Conservation (phyloP, 495 filamentous ascomycete genomes). For the Hyaloscypha hepaticicola region DNA sequence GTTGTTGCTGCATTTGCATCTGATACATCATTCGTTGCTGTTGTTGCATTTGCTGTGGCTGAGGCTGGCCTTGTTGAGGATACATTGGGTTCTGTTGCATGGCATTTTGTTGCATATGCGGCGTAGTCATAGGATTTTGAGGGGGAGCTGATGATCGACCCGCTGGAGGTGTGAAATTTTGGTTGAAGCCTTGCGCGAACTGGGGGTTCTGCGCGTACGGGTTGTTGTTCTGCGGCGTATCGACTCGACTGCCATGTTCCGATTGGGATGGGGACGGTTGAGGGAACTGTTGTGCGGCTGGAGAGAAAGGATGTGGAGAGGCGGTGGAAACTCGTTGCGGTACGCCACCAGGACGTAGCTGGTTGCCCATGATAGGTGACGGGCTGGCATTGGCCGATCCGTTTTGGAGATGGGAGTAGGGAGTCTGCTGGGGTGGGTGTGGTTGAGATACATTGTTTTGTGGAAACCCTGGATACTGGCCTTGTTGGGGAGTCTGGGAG, state of each 20-base stretch:
- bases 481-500: constrained; percentile 87
- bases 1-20: constrained; percentile 69
- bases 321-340: constrained; percentile 84
- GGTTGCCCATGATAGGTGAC: constrained; percentile 80
- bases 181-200: constrained; percentile 59
- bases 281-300: constrained; percentile 70
- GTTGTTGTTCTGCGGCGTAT: constrained; percentile 64
- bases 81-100: constrained; percentile 57
- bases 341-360: constrained; percentile 60
- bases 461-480: constrained; percentile 62
- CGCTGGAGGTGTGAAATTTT: constrained; percentile 46
- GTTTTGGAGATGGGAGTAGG: constrained; percentile 81
- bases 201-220: constrained; percentile 61
- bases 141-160: constrained; percentile 49
- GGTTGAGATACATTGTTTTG: constrained; percentile 54
- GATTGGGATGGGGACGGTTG: constrained; percentile 78
- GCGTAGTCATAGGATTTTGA: constrained; percentile 40
- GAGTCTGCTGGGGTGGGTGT: constrained; percentile 60
- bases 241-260: constrained; percentile 70
- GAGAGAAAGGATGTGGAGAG: constrained; percentile 89
- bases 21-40: constrained; percentile 57
- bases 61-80: constrained; percentile 52
- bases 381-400: constrained; percentile 80
- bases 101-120: constrained; percentile 42
- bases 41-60: constrained; percentile 38